Evolutionary conservation across 2,329 filamentous ascomycete species (phyloP).

Genomic region (Colletotrichum limetticola): DNA sequence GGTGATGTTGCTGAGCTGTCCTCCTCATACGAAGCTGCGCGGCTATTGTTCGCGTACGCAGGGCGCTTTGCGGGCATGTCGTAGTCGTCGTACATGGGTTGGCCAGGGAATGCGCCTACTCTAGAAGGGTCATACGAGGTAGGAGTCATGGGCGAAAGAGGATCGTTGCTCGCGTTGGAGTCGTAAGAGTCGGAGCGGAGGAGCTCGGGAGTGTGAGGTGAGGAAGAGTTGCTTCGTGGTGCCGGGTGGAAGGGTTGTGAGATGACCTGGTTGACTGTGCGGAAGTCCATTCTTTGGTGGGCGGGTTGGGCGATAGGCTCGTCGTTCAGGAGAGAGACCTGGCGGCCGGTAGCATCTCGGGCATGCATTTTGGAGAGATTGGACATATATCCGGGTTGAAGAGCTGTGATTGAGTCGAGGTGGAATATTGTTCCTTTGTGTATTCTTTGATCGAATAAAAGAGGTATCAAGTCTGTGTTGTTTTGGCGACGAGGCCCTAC

Average conservation of each 20-base stretch:
- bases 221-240: slow-evolving; percentile 55
- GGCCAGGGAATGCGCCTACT: slow-evolving; percentile 44
- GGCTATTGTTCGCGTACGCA: slow-evolving; percentile 54
- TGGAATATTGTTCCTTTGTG: not conserved
- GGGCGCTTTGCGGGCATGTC: slow-evolving; percentile 51
- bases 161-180: slow-evolving; percentile 65
- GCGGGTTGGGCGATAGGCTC: slow-evolving; percentile 44
- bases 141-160: slow-evolving; percentile 66
- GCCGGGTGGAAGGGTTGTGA: slow-evolving; percentile 47
- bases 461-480: not conserved
- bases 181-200: slow-evolving; percentile 71
- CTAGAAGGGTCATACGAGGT: slow-evolving; percentile 56
- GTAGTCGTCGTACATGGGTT: slow-evolving; percentile 39
- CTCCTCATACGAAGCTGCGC: slow-evolving; percentile 63
- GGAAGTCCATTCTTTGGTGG: slow-evolving; percentile 43
- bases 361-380: slow-evolving; percentile 57
- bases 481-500: not conserved
- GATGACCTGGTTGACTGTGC: slow-evolving; percentile 46
- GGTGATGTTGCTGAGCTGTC: slow-evolving; percentile 56
- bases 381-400: not conserved
- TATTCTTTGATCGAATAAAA: not conserved
- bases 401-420: not conserved
- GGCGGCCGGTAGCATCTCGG: slow-evolving; percentile 65
- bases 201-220: slow-evolving; percentile 66
- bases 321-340: slow-evolving; percentile 70